Evolutionary conservation across 169 alveolate genomes (phyloP), one percentile per base, ranked within the genome.

Genomic region (Besnoitia besnoiti): DNA sequence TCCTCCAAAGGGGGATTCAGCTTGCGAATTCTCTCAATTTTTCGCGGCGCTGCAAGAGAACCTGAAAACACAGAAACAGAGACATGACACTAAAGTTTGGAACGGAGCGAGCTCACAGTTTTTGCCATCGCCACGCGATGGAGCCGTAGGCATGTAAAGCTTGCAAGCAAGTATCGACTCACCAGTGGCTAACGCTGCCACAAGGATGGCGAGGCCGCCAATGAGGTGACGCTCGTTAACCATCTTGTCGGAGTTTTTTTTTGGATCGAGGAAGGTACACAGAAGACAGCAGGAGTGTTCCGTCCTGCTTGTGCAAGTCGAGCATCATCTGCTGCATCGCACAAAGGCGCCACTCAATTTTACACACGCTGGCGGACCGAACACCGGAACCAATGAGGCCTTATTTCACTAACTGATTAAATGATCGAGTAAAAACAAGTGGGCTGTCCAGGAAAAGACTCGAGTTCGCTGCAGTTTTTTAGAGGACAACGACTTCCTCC

Each of bases 1-100:
- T 77, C 59, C 35, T 77, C 87, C 12, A 77, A 21, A 21, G 87
- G 87, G 12, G 87, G 87, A 8, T 77, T 30, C 61, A 77, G 87
- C 87, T 44, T 77, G 44, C 87, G 87, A 27, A 77, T 44, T 39
- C 61, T 44, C 40, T 77, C 87, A 30, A 44, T 35, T 35, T 77
- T 37, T 21, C 87, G 55, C n/a, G 87, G 87, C 10, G 40, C 87
- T 1, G 50, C 59, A 37, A 27, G 0, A 24, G 87, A 40, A 24
- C 87, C 87, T 77, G 87, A 77, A 77, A 40, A 27, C 87, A 30
- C 44, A 44, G 59, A 77, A 77, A 27, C n/a, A 77, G 33, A 42
- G 37, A n/a, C n/a, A n/a, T n/a, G n/a, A n/a, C n/a, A n/a, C n/a
- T n/a, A 50, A 19, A 50, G 30, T 10, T 10, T 14, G 19, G 62